Conservation (phyloP, 2,329 filamentous ascomycete species). For the Cladosporium oxysporum region DNA sequence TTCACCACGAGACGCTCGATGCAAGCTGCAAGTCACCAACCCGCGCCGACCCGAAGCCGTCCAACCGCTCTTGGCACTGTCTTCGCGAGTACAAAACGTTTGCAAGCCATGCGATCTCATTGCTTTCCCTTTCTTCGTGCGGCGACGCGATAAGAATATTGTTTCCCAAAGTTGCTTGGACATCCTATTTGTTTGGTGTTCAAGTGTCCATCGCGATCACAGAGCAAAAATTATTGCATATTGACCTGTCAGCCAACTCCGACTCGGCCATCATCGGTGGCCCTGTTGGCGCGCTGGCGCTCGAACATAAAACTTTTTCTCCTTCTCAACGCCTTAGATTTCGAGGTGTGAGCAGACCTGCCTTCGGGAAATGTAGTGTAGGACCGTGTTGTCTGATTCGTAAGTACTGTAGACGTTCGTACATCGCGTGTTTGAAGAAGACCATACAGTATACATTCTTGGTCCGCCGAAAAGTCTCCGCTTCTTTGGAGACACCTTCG, state of each 20-base stretch:
- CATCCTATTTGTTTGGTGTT: conserved; percentile 31
- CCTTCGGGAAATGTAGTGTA: background rate
- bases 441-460: background rate
- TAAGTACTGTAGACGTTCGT: conserved; percentile 6
- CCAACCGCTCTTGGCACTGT: conserved; percentile 2
- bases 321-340: background rate
- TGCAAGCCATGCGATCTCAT: conserved; percentile 1
- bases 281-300: conserved; percentile 30
- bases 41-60: background rate
- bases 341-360: background rate
- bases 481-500: background rate
- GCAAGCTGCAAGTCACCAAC: background rate
- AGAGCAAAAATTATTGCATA: conserved; percentile 33
- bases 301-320: conserved; percentile 24
- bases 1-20: background rate
- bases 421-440: background rate
- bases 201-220: conserved; percentile 38
- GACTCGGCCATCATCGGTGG: conserved; percentile 25
- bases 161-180: conserved; percentile 40
- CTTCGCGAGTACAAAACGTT: conserved; percentile 11
- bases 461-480: conserved; percentile 6
- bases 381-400: conserved; percentile 6
- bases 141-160: conserved; percentile 36
- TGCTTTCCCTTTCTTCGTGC: conserved; percentile 36
- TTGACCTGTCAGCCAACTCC: conserved; percentile 27